These are phyloP conservation scores for Hansenula sp. DNA, from an alignment of 1,139 yeast species.

Conservation along the genomic window DNA sequence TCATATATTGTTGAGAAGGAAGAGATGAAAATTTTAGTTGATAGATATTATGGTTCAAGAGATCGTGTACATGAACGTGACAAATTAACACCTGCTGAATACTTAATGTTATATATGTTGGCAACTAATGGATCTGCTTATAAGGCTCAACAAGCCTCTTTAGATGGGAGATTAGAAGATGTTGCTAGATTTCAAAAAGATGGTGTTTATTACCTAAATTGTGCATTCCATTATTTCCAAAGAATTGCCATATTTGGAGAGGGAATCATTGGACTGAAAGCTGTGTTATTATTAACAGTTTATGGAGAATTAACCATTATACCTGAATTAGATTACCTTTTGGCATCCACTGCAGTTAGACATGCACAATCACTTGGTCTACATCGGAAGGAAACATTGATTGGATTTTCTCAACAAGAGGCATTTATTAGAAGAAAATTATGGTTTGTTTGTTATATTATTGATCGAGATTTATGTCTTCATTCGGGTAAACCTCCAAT, in stretches of 20 bases:
- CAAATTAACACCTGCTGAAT: background rate
- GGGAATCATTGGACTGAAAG: slow-evolving; percentile 45
- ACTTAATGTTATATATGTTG: background rate
- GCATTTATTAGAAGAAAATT: slow-evolving; percentile 34
- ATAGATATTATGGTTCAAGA: background rate
- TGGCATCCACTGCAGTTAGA: slow-evolving; percentile 49
- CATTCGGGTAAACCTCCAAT: slow-evolving; percentile 57
- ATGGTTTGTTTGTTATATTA: slow-evolving; percentile 54
- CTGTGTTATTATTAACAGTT: slow-evolving; percentile 38
- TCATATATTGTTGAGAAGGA: background rate
- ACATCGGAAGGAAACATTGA: slow-evolving; percentile 49
- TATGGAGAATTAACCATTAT: slow-evolving; percentile 42
- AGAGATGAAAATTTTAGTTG: background rate
- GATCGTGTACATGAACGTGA: background rate
- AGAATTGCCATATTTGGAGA: slow-evolving; percentile 15
- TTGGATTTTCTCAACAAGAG: slow-evolving; percentile 34
- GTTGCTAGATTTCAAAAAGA: background rate
- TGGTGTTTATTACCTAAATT: slow-evolving; percentile 3
- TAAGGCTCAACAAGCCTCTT: background rate
- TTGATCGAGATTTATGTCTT: slow-evolving; percentile 51
- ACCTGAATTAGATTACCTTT: slow-evolving; percentile 38
- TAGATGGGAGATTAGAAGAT: background rate
- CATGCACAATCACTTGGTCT: slow-evolving; percentile 61
- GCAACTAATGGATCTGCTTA: background rate
- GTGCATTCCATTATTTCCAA: slow-evolving; percentile 6